These are phyloP conservation scores for Cyathus olla DNA, from an alignment of 1,284 basidiomycete species.

Conservation along the genomic window DNA sequence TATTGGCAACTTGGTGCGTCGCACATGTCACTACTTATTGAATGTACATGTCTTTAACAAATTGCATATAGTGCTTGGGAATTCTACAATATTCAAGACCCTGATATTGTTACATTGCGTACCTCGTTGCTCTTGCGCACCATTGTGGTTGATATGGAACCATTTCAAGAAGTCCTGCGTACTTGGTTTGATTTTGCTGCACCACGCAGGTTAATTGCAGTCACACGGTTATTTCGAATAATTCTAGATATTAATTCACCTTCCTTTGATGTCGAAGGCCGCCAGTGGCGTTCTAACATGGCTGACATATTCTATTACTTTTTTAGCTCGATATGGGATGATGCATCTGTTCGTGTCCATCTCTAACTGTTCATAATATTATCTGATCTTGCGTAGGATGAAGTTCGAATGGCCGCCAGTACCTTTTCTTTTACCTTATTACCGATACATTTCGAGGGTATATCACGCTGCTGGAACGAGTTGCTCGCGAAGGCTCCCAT, in stretches of 20 bases:
- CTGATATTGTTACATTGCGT: slow-evolving; percentile 62
- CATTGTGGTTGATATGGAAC: slow-evolving; percentile 71
- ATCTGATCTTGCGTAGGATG: slow-evolving; percentile 58
- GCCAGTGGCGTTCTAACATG: slow-evolving; percentile 74
- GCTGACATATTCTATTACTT: slow-evolving; percentile 67
- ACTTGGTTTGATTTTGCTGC: slow-evolving; percentile 5
- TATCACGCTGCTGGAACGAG: slow-evolving; percentile 75
- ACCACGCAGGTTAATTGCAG: slow-evolving; percentile 46
- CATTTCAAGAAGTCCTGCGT: slow-evolving; percentile 54
- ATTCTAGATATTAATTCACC: slow-evolving; percentile 73
- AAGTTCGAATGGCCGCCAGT: slow-evolving; percentile 67
- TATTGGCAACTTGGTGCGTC: slow-evolving; percentile 67
- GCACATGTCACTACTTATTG: neutral
- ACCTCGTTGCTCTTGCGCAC: slow-evolving; percentile 66
- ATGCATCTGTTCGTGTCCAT: slow-evolving; percentile 58
- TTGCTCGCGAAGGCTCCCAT: slow-evolving; percentile 65
- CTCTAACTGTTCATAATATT: neutral
- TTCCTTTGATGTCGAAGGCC: slow-evolving; percentile 67
- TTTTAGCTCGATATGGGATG: slow-evolving; percentile 74
- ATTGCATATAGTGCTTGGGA: slow-evolving; percentile 64
- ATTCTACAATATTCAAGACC: slow-evolving; percentile 68
- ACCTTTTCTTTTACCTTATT: slow-evolving; percentile 69
- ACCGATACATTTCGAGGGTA: slow-evolving; percentile 70
- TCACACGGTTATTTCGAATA: slow-evolving; percentile 69
- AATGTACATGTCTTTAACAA: slow-evolving; percentile 1